These are phyloP conservation scores for Nectriaceae sp. DNA, from an alignment of 2,329 filamentous ascomycete genomes.

Conservation along the genomic window DNA sequence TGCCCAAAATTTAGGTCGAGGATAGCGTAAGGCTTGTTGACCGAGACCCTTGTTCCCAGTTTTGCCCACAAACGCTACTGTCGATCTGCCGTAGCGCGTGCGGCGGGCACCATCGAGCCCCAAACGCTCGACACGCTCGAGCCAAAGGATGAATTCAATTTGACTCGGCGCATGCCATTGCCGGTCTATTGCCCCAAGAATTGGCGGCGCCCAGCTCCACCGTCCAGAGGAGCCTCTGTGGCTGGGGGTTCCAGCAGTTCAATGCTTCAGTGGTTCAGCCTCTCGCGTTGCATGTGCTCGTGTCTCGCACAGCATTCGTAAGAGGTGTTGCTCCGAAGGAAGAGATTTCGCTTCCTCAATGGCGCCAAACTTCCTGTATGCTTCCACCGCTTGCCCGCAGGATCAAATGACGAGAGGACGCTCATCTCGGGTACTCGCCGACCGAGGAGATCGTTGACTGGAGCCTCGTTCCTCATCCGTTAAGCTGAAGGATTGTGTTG, in stretches of 20 bases:
- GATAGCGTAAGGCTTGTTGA: conserved; percentile 1
- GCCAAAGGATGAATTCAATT: conserved; percentile 1
- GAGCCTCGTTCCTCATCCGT: conserved; percentile 20
- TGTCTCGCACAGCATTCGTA: too few species aligned
- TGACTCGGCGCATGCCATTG: background rate
- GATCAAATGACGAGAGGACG: conserved; percentile 18
- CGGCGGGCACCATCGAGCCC: conserved; percentile 5
- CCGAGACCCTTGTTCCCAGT: conserved; percentile 5
- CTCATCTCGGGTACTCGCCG: conserved; percentile 26
- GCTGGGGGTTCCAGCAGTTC: background rate
- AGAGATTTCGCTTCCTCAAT: too few species aligned
- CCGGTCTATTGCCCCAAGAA: background rate
- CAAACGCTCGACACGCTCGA: conserved; percentile 4
- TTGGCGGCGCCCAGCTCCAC: background rate
- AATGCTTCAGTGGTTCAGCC: too few species aligned
- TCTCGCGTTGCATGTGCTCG: too few species aligned
- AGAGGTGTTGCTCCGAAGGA: too few species aligned
- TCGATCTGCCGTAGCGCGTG: conserved; percentile 31
- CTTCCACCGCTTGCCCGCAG: conserved; percentile 4
- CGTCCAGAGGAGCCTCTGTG: too few species aligned
- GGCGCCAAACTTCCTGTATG: background rate
- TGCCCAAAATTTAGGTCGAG: background rate
- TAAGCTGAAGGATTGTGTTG: conserved; percentile 27
- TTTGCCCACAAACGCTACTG: conserved; percentile 23
- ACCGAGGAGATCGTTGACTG: conserved; percentile 10